A percentile compares a stretch with the other conserved stretches of the same genome.
Conservation (phyloP, 2,329 filamentous ascomycete genomes). For the Escovopsis sp. region DNA sequence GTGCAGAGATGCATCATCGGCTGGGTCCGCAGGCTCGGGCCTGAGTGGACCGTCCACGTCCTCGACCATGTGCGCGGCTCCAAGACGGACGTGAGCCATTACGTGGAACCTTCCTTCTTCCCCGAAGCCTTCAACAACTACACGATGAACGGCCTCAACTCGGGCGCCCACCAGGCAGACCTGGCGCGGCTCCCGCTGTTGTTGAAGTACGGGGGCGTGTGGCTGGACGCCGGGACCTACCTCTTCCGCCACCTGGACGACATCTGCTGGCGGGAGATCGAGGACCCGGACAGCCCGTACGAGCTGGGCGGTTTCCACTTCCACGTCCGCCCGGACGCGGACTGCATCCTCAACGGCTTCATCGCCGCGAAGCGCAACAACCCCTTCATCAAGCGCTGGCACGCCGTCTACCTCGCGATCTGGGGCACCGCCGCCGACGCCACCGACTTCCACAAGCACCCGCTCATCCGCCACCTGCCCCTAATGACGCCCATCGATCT, state of each 20-base stretch:
- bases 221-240: slow-evolving; percentile 28
- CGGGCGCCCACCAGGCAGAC: slow-evolving; percentile 31
- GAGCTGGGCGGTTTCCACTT: slow-evolving; percentile 9
- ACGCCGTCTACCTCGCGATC: slow-evolving; percentile 21
- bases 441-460: slow-evolving; percentile 18
- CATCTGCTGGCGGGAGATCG: slow-evolving; percentile 27
- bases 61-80: slow-evolving; percentile 23
- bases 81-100: slow-evolving; percentile 21
- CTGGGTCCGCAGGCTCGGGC: slow-evolving; percentile 22
- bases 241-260: slow-evolving; percentile 25
- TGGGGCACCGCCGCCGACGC: slow-evolving; percentile 21
- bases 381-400: slow-evolving; percentile 28
- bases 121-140: slow-evolving; percentile 26
- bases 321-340: background rate
- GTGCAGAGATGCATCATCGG: slow-evolving; percentile 21
- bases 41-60: slow-evolving; percentile 25
- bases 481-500: background rate
- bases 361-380: slow-evolving; percentile 27
- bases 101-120: slow-evolving; percentile 19
- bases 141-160: slow-evolving; percentile 28
- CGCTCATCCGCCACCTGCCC: slow-evolving; percentile 8
- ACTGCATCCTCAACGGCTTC: slow-evolving; percentile 24
- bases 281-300: slow-evolving; percentile 20
- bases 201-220: slow-evolving; percentile 26
- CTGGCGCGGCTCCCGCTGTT: slow-evolving; percentile 28